Conservation (phyloP, 2,329 filamentous ascomycete genomes). For the Cladosporium sphaerospermum region DNA sequence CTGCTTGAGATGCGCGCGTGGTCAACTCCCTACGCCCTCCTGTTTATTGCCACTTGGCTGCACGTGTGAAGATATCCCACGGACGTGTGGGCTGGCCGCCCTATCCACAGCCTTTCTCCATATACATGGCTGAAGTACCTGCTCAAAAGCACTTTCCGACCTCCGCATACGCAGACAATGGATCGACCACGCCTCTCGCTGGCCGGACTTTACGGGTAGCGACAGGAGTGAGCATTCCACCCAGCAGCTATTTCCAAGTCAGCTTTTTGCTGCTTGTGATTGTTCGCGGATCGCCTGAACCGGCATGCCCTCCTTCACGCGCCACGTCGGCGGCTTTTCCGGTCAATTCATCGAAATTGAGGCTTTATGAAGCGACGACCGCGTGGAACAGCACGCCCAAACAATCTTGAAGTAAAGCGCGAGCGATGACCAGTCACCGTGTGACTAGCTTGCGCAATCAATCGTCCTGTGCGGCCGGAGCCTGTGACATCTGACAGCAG, state of each 20-base stretch:
- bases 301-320: neutral
- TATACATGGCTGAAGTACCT: no score
- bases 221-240: neutral
- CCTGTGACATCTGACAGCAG: conserved; percentile 9
- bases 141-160: no score
- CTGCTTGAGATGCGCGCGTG: no score
- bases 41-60: no score
- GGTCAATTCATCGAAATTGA: neutral
- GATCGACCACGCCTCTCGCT: neutral
- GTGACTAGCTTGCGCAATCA: conserved; percentile 1
- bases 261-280: neutral
- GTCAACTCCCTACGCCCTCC: no score
- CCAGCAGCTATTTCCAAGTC: neutral
- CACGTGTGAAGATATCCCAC: no score
- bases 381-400: neutral
- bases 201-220: neutral
- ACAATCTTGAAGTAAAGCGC: neutral
- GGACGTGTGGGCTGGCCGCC: no score
- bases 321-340: conserved; percentile 1
- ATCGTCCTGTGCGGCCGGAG: neutral
- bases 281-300: neutral
- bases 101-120: no score
- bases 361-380: conserved; percentile 1
- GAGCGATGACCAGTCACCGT: conserved; percentile 1
- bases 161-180: no score